A percentile compares a stretch with the other conserved stretches of the same genome.
Conservation (phyloP, 2,329 filamentous ascomycete species). For the Ophiostoma quercus region DNA sequence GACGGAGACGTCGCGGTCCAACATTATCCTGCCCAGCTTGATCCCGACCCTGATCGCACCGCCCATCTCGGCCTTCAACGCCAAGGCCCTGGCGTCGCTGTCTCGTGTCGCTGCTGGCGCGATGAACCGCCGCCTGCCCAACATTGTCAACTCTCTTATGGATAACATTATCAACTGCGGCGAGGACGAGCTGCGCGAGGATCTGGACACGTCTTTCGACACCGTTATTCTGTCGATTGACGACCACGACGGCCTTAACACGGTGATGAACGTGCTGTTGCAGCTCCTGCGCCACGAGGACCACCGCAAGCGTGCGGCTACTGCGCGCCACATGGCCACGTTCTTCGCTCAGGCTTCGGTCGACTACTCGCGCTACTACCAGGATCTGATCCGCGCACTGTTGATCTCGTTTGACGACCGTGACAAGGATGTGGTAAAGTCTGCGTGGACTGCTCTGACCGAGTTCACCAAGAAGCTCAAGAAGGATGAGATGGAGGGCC, state of each 20-base stretch:
- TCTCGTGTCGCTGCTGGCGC: constrained; percentile 84
- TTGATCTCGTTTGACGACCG: constrained; percentile 88
- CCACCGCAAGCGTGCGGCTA: constrained; percentile 72
- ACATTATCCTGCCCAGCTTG: constrained; percentile 93
- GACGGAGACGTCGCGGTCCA: constrained; percentile 87
- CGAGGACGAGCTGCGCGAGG: constrained; percentile 65
- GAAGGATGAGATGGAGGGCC: constrained; percentile 96
- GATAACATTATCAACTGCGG: constrained; percentile 78
- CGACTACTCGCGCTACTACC: constrained; percentile 93
- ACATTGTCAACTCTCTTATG: constrained; percentile 89
- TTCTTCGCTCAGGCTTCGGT: constrained; percentile 79
- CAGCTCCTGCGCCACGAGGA: constrained; percentile 88
- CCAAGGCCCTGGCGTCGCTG: constrained; percentile 84
- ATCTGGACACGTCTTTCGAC: constrained; percentile 78
- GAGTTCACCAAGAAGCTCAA: constrained; percentile 83
- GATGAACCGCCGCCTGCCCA: constrained; percentile 85
- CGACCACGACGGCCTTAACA: constrained; percentile 92
- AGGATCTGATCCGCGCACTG: constrained; percentile 85
- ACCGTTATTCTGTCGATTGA: constrained; percentile 88
- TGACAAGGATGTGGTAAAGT: constrained; percentile 78
- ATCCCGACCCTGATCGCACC: constrained; percentile 87
- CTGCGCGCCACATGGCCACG: constrained; percentile 71
- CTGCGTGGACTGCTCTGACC: constrained; percentile 79
- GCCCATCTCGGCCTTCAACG: constrained; percentile 92
- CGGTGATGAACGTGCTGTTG: constrained; percentile 88